These are phyloP conservation scores for Saccharomyces pastorianus DNA, from an alignment of 1,139 yeast genomes.

Conservation along the genomic window DNA sequence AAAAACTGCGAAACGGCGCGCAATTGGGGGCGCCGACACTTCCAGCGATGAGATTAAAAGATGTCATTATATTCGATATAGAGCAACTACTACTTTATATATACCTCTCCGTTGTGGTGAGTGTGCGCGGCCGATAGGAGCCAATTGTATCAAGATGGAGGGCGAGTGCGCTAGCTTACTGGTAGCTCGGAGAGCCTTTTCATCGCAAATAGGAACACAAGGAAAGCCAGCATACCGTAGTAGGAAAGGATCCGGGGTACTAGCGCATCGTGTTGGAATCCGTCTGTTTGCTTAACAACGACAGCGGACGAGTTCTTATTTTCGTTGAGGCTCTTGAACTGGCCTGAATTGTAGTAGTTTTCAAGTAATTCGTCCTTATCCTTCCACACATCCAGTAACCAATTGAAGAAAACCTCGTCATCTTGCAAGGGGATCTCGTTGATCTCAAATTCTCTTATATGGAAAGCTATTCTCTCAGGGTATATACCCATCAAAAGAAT, in stretches of 20 bases:
- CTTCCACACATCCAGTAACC: slow-evolving; percentile 67
- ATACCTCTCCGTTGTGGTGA: neutral
- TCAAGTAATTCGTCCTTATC: slow-evolving; percentile 66
- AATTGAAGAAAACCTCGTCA: slow-evolving; percentile 53
- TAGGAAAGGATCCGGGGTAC: neutral
- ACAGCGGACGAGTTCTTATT: neutral
- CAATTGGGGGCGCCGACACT: neutral
- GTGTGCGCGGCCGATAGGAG: neutral
- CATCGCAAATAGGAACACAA: neutral
- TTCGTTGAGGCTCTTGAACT: slow-evolving; percentile 32
- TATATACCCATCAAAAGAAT: slow-evolving; percentile 61
- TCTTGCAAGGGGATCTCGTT: slow-evolving; percentile 58
- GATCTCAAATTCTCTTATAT: slow-evolving; percentile 49
- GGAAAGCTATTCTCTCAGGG: slow-evolving; percentile 56
- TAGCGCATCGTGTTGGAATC: neutral
- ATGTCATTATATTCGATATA: neutral
- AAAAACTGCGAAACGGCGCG: neutral
- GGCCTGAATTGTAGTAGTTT: slow-evolving; percentile 49
- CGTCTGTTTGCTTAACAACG: neutral
- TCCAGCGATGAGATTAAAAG: neutral
- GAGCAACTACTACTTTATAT: neutral
- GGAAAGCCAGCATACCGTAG: neutral
- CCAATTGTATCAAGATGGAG: too few species aligned
- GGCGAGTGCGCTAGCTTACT: neutral
- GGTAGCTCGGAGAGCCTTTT: neutral